Evolutionary conservation across 257 asterid genomes (phyloP).

Genomic region (Capsicum rhomboideum): DNA sequence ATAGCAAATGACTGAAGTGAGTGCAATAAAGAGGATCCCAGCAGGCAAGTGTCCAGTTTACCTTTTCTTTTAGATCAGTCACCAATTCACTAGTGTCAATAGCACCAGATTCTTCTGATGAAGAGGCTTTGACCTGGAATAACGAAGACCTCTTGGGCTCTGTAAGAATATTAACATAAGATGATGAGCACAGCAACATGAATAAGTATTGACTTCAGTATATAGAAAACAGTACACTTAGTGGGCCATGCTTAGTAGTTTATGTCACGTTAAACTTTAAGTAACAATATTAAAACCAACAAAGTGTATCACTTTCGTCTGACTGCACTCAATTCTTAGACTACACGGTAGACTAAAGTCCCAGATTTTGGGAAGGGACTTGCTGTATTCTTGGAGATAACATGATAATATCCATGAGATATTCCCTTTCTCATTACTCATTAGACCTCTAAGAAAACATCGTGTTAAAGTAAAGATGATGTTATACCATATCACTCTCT

Average conservation of each 20-base stretch:
- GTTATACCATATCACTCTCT: neutral
- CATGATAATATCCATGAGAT: neutral
- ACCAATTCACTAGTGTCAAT: conserved; percentile 59
- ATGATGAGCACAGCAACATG: neutral
- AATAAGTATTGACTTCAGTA: neutral
- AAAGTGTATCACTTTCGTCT: neutral
- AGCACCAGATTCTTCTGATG: conserved; percentile 62
- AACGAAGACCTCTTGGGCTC: conserved; percentile 46
- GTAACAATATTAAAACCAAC: neutral
- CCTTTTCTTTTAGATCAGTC: conserved; percentile 81
- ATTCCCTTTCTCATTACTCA: neutral
- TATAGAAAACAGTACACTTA: neutral
- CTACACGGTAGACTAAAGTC: neutral
- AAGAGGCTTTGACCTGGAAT: conserved; percentile 56
- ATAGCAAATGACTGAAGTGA: neutral
- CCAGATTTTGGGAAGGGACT: neutral
- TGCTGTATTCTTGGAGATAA: neutral
- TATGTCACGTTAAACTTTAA: neutral
- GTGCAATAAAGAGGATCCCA: neutral
- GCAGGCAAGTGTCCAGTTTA: conserved; percentile 3
- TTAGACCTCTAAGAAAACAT: neutral
- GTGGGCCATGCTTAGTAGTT: neutral
- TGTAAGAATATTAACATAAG: conserved; percentile 17
- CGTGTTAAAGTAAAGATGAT: neutral
- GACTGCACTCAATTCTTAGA: neutral